Evolutionary conservation across 202 grass and related monocot species (phyloP), one percentile per base, ranked within the genome.

Genomic region (Brachypodium distachyon): DNA sequence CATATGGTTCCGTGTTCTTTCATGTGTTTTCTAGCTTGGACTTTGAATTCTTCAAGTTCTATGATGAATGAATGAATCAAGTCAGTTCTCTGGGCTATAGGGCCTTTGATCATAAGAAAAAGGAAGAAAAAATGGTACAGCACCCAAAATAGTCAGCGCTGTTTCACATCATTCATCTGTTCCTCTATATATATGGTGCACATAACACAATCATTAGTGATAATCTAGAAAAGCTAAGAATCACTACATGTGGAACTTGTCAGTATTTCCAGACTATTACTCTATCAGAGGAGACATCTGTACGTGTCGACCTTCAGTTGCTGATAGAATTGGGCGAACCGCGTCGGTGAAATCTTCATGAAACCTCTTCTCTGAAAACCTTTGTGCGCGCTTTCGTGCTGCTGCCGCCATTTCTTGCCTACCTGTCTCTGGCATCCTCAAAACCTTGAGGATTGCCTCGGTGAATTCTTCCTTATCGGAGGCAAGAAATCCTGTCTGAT

Each of bases 291-390:
- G 3, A 42, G 23, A 19, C 38, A 9, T 23, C 43, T 51, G 53
- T 5, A 29, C 1, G 6, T 31, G 61, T 48, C 81, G 73, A 44
- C 14, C 32, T 73, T 78, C 49, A 9, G 9, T 25, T 17, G 34
- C 40, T 36, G 46, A 86, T 18, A 92, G 89, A 69, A 91, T 66
- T 48, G 84, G 82, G 23, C 38, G 77, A 64, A 95, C 65, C 0
- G 75, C 85, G 7, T 80, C 77, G 4, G 87, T 93, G 51, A 99
- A 90, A 84, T 92, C 89, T 58, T 80, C 85, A n/a, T 85, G 73
- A 72, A 99, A 99, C 63, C 65, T 92, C 53, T 85, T 72, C 61
- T 83, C 91, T 29, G 96, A 99, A 73, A 99, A 99, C 70, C 80
- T 92, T 75, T 83, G 85, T 33, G 96, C 91, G 9, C 85, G 91